Evolutionary conservation across 2,329 filamentous ascomycete genomes (phyloP).

Genomic region (Lithohypha guttulata): DNA sequence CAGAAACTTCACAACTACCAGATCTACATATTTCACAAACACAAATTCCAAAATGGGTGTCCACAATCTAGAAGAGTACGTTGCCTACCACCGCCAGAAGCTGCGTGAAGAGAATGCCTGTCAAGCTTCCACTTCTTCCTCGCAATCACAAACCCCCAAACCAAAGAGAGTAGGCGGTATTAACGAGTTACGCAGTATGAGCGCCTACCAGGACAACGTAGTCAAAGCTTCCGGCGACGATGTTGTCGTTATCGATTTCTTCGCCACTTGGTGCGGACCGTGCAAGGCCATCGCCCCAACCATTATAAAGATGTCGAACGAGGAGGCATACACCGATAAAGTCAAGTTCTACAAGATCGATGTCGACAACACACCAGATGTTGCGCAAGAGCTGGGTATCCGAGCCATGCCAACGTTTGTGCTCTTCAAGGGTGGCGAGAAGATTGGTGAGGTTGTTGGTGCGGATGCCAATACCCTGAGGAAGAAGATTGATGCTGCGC

Average conservation of each 20-base stretch:
- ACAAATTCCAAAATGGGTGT: slow-evolving; percentile 37
- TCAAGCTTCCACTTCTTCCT: slow-evolving; percentile 8
- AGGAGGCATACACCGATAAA: slow-evolving; percentile 44
- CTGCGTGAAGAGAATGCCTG: slow-evolving; percentile 18
- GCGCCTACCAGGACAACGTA: slow-evolving; percentile 48
- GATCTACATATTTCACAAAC: slow-evolving; percentile 32
- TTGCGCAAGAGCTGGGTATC: slow-evolving; percentile 67
- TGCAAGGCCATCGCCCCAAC: slow-evolving; percentile 83
- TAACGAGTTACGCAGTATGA: slow-evolving; percentile 38
- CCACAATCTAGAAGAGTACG: slow-evolving; percentile 30
- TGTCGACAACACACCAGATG: slow-evolving; percentile 67
- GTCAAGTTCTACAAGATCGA: slow-evolving; percentile 81
- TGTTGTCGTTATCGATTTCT: slow-evolving; percentile 72
- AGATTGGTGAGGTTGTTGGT: slow-evolving; percentile 63
- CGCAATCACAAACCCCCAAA: slow-evolving; percentile 1
- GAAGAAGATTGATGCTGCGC: slow-evolving; percentile 5
- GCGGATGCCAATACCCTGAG: slow-evolving; percentile 44
- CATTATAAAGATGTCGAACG: slow-evolving; percentile 46
- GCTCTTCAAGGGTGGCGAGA: slow-evolving; percentile 69
- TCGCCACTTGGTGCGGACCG: slow-evolving; percentile 84
- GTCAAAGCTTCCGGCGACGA: slow-evolving; percentile 38
- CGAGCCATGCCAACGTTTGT: slow-evolving; percentile 90
- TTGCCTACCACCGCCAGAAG: slow-evolving; percentile 22
- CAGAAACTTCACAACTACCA: slow-evolving; percentile 25
- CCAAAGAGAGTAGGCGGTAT: slow-evolving; percentile 19